These are phyloP conservation scores for Termitomyces sp. DNA, from an alignment of 768 basidiomycete species.

Conservation along the genomic window DNA sequence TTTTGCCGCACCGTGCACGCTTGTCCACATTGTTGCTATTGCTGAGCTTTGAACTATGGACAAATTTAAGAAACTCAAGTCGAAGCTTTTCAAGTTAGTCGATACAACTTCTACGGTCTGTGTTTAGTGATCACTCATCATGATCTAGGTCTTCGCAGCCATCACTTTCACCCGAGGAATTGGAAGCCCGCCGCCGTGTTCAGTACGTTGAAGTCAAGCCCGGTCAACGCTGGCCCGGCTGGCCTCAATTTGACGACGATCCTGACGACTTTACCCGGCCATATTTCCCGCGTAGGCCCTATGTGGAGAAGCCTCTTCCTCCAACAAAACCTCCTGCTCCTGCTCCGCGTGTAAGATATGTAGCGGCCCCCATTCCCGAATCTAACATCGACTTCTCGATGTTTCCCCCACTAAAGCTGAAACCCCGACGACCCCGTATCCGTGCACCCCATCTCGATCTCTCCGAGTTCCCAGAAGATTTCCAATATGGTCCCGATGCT, in stretches of 20 bases:
- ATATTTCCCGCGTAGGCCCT: neutral
- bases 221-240: neutral
- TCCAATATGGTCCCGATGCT: neutral
- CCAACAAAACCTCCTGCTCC: neutral
- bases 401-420: neutral
- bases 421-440: neutral
- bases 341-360: neutral
- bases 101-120: neutral
- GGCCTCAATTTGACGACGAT: neutral
- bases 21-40: neutral
- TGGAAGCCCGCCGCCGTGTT: neutral
- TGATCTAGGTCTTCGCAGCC: neutral
- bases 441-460: neutral
- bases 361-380: neutral
- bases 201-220: neutral
- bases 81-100: neutral
- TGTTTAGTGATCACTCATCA: neutral
- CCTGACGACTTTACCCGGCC: neutral
- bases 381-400: neutral
- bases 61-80: conserved; percentile 8
- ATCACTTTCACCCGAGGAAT: neutral
- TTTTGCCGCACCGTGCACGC: too few relatives aligned
- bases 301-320: neutral
- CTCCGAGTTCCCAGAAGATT: neutral
- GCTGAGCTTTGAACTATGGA: conserved; percentile 5